Percentiles rank a stretch among this genome's conserved stretches.
phyloP scores from a whole-genome alignment of 108 stramenopile genomes.

The Skeletonema costatum region DNA sequence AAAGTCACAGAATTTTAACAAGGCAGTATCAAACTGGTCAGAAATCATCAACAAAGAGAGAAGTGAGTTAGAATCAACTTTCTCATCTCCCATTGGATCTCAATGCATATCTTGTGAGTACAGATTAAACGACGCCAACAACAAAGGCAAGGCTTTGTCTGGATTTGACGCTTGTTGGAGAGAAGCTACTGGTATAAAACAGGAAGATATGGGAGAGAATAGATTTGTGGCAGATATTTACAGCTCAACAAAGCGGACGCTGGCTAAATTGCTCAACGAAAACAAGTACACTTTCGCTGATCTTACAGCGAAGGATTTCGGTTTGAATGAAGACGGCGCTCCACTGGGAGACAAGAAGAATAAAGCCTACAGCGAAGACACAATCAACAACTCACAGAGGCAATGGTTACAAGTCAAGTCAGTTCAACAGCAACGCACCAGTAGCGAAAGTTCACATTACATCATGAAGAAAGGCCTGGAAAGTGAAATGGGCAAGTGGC shows the following conservation, averaged over 20 bases:
- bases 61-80: constrained; percentile 8
- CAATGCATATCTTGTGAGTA: constrained; percentile 54
- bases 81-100: constrained; percentile 37
- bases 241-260: constrained; percentile 10
- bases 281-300: constrained; percentile 40
- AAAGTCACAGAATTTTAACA: constrained; percentile 27
- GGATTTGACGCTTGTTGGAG: constrained; percentile 55
- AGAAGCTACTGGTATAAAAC: constrained; percentile 31
- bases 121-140: constrained; percentile 24
- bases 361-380: not conserved
- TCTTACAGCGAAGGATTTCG: constrained; percentile 36
- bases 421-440: constrained; percentile 12
- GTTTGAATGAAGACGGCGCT: constrained; percentile 9
- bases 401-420: constrained; percentile 50
- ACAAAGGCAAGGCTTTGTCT: constrained; percentile 9
- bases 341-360: constrained; percentile 7
- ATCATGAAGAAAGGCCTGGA: constrained; percentile 31
- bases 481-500: constrained; percentile 40
- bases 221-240: constrained; percentile 35
- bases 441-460: constrained; percentile 3
- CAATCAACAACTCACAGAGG: constrained; percentile 28
- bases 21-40: constrained; percentile 32
- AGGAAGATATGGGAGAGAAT: constrained; percentile 4
- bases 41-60: constrained; percentile 23
- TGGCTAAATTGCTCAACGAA: constrained; percentile 15